phyloP scores from a whole-genome alignment of 768 basidiomycete species.

The Mycena galericulata region DNA sequence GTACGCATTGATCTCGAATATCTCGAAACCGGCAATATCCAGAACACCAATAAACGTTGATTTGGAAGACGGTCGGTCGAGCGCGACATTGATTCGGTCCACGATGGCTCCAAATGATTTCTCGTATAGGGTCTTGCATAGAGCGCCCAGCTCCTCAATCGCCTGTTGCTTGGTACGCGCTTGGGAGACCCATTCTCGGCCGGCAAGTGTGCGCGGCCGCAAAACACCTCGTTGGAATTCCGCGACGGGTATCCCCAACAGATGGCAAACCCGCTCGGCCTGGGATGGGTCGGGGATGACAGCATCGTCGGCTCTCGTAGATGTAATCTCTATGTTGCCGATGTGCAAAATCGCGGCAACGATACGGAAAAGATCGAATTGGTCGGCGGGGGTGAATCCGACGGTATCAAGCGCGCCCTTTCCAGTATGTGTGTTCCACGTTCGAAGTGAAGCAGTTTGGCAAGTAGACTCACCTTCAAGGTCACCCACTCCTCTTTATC shows the following conservation, averaged over 20 bases:
- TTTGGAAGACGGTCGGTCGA: constrained; percentile 93
- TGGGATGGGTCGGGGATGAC: constrained; percentile 84
- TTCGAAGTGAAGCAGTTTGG: background rate
- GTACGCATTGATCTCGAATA: constrained; percentile 93
- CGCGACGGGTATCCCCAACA: constrained; percentile 87
- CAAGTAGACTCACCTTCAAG: constrained; percentile 66
- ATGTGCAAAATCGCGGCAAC: constrained; percentile 95
- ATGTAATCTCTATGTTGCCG: constrained; percentile 89
- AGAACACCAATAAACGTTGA: constrained; percentile 97
- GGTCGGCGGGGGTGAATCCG: constrained; percentile 87
- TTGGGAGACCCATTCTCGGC: constrained; percentile 97
- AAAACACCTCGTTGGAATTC: constrained; percentile 93
- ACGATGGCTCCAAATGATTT: constrained; percentile 95
- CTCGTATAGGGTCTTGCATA: constrained; percentile 97
- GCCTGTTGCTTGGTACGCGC: constrained; percentile 93
- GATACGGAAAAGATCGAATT: constrained; percentile 93
- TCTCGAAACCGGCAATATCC: constrained; percentile 99
- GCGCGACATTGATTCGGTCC: constrained; percentile 92
- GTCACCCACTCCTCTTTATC: constrained; percentile 90
- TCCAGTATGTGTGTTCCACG: constrained; percentile 5
- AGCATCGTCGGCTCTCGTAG: constrained; percentile 84
- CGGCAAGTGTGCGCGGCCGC: constrained; percentile 91
- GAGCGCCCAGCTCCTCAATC: constrained; percentile 88
- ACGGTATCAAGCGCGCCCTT: constrained; percentile 89
- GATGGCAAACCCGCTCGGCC: constrained; percentile 89